A percentile compares a stretch with the other conserved stretches of the same genome.
phyloP scores from a whole-genome alignment of 352 stramenopile genomes.

The Peronospora destructor region DNA sequence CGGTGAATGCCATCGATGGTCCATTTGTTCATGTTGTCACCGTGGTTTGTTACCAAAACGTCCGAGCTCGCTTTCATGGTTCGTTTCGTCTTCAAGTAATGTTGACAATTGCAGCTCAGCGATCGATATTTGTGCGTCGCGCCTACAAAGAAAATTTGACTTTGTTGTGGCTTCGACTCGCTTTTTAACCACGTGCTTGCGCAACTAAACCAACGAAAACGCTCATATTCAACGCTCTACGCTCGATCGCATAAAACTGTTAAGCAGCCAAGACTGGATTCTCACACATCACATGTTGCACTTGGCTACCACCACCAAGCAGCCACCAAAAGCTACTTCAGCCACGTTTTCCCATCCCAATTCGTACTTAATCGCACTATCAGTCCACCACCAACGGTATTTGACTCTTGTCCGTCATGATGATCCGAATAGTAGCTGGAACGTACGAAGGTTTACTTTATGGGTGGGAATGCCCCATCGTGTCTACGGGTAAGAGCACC shows the following conservation, averaged over 20 bases:
- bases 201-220: conserved; percentile 22
- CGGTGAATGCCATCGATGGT: conserved; percentile 65
- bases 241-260: conserved; percentile 21
- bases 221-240: conserved; percentile 3
- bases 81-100: conserved; percentile 5
- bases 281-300: conserved; percentile 38
- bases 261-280: conserved; percentile 2
- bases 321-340: conserved; percentile 8
- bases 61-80: conserved; percentile 41
- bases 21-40: conserved; percentile 30
- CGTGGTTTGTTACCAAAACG: conserved; percentile 27
- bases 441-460: conserved; percentile 86
- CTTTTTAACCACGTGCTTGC: neutral
- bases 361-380: conserved; percentile 26
- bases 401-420: conserved; percentile 15
- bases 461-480: conserved; percentile 61
- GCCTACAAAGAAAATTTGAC: conserved; percentile 23
- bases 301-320: conserved; percentile 19
- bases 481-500: conserved; percentile 21
- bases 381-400: conserved; percentile 29
- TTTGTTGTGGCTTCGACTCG: neutral
- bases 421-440: conserved; percentile 75
- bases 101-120: neutral
- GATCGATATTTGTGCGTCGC: conserved; percentile 13
- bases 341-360: conserved; percentile 11